These are phyloP conservation scores for Collybiopsis confluens DNA, from an alignment of 768 basidiomycete genomes.

Conservation along the genomic window DNA sequence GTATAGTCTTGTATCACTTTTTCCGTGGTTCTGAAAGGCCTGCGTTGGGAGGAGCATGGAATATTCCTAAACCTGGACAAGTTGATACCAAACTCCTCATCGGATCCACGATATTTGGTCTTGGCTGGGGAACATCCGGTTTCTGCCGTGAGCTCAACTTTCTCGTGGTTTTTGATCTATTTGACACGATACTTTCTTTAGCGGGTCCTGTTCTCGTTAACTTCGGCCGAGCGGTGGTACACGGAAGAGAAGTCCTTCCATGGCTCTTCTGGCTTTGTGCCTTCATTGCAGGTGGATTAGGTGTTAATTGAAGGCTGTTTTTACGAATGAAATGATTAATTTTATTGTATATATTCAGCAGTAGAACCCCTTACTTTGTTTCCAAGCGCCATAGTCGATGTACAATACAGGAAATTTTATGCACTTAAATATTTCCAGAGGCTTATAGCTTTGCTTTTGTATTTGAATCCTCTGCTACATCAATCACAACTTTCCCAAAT, in stretches of 20 bases:
- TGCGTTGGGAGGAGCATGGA: constrained; percentile 40
- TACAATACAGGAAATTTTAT: no score
- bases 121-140: constrained; percentile 60
- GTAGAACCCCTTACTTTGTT: no score
- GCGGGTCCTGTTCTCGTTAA: constrained; percentile 64
- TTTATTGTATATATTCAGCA: no score
- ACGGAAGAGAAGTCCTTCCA: constrained; percentile 27
- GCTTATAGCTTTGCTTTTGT: constrained; percentile 13
- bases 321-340: background rate
- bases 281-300: constrained; percentile 35
- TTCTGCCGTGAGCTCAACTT: constrained; percentile 49
- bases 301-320: constrained; percentile 16
- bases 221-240: constrained; percentile 44
- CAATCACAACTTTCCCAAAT: constrained; percentile 76
- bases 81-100: constrained; percentile 43
- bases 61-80: constrained; percentile 31
- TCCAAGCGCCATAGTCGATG: no score
- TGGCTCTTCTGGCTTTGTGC: constrained; percentile 38
- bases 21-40: constrained; percentile 34
- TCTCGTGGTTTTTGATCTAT: background rate
- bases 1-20: constrained; percentile 39
- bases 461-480: constrained; percentile 25
- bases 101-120: constrained; percentile 54
- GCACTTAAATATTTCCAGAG: no score
- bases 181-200: constrained; percentile 17